Evolutionary conservation across 176 grass and related monocot species (phyloP).

Genomic region (Cenchrus fungigraminus): DNA sequence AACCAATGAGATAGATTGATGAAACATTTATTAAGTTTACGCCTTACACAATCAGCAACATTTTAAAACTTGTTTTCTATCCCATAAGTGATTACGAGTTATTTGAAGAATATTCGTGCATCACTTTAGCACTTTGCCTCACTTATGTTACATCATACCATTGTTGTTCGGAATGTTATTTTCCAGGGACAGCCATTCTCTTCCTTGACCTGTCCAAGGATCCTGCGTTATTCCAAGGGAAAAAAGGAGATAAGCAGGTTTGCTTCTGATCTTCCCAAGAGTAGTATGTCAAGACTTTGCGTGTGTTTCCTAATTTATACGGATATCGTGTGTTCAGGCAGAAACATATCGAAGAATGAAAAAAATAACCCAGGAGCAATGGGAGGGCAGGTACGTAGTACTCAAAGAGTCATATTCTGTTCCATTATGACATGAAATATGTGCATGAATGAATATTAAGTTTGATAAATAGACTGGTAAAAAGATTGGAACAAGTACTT

Average conservation of each 20-base stretch:
- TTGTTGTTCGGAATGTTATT: slow-evolving; percentile 34
- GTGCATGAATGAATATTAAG: background rate
- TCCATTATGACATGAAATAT: slow-evolving; percentile 23
- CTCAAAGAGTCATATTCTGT: background rate
- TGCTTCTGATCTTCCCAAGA: slow-evolving; percentile 34
- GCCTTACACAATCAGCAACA: background rate
- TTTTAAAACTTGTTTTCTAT: slow-evolving; percentile 7
- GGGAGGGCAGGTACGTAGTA: slow-evolving; percentile 74
- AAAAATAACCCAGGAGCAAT: slow-evolving; percentile 75
- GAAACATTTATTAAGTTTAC: slow-evolving; percentile 32
- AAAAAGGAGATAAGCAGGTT: slow-evolving; percentile 92
- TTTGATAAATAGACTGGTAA: background rate
- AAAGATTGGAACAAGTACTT: background rate
- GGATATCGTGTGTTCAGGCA: slow-evolving; percentile 51
- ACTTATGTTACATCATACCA: slow-evolving; percentile 5
- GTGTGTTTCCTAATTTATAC: slow-evolving; percentile 34
- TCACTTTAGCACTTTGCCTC: background rate
- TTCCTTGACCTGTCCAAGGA: slow-evolving; percentile 89
- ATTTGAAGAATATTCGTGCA: slow-evolving; percentile 7
- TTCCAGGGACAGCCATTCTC: slow-evolving; percentile 74
- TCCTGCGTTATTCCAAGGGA: slow-evolving; percentile 78
- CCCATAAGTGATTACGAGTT: background rate
- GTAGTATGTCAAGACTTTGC: slow-evolving; percentile 37
- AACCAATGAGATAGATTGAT: background rate
- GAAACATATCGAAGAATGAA: slow-evolving; percentile 95